Evolutionary conservation across 2,329 filamentous ascomycete genomes (phyloP), one percentile per base, ranked within the genome.

Genomic region (Talaromyces sp.): DNA sequence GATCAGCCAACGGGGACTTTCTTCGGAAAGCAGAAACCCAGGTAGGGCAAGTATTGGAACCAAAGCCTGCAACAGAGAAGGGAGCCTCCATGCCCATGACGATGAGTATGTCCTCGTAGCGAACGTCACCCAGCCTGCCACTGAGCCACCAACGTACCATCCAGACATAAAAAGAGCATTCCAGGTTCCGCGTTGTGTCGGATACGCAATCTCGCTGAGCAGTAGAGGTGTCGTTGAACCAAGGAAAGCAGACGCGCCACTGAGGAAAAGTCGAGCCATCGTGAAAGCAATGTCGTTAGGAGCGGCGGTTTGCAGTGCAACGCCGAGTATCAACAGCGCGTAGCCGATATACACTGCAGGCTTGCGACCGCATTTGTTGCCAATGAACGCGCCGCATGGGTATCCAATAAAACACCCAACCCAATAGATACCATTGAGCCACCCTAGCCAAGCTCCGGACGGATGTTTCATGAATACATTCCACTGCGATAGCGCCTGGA

Each of bases 61-160:
- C 15, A 76, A 64, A 40, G 90, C 78, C 78, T 90, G 88, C 63
- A 89, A 79, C 13, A 88, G 68, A 0, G 86, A 88, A 0, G 88
- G 87, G 0, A 86, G 73, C 40, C 88, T 82, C 89, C 88, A 91
- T 2, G 86, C 86, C 88, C 88, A 90, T 70, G 89, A 80, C 68
- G 76, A 83, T 8, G 78, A 72, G 67, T 90, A 84, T 36, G 82
- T 79, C 29, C 84, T 79, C 1, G 88, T 90, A 38, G 86, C 88
- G 80, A 87, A 89, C 38, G 87, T 86, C 59, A 89, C 82, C 79
- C 85, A 86, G 3, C 86, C 85, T 34, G 88, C 86, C 61, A 88
- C 68, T 66, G 29, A 25, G 25, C 38, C 38, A 38, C 65, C 83
- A 64, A 84, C 78, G 0, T 77, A 78, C 0, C 81, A 82, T 1